Evolutionary conservation across 257 asterid genomes (phyloP).

Genomic region (Nicotiana tabacum): DNA sequence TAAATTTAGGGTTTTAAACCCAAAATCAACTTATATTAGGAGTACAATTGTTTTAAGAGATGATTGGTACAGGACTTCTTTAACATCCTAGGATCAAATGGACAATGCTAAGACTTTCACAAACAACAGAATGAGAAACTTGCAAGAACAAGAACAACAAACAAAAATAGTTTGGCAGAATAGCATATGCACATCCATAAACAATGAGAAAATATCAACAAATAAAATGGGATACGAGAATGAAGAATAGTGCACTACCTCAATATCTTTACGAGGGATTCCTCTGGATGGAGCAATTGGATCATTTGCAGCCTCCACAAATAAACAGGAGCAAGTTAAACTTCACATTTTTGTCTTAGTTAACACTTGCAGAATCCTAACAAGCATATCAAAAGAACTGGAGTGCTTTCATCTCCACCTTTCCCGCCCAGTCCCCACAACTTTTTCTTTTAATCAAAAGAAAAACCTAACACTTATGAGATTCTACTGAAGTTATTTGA

Average conservation of each 20-base stretch:
- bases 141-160: not conserved
- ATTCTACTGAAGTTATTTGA: not conserved
- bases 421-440: not conserved
- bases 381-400: not conserved
- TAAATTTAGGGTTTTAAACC: not conserved
- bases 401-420: not conserved
- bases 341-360: not conserved
- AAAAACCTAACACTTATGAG: not conserved
- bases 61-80: not conserved
- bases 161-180: not conserved
- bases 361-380: constrained; percentile 3
- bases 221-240: not conserved
- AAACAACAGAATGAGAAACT: not conserved
- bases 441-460: not conserved
- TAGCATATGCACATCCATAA: not conserved
- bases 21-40: not conserved
- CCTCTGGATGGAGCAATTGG: constrained; percentile 97
- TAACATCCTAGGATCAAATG: not conserved
- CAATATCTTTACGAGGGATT: constrained; percentile 82
- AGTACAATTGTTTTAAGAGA: not conserved
- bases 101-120: not conserved
- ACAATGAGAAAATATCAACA: constrained; percentile 5
- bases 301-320: constrained; percentile 87
- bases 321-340: constrained; percentile 8
- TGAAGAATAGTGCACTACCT: constrained; percentile 30